Evolutionary conservation across 176 grass and related monocot species (phyloP).

Genomic region (Bonia amplexicaulis): DNA sequence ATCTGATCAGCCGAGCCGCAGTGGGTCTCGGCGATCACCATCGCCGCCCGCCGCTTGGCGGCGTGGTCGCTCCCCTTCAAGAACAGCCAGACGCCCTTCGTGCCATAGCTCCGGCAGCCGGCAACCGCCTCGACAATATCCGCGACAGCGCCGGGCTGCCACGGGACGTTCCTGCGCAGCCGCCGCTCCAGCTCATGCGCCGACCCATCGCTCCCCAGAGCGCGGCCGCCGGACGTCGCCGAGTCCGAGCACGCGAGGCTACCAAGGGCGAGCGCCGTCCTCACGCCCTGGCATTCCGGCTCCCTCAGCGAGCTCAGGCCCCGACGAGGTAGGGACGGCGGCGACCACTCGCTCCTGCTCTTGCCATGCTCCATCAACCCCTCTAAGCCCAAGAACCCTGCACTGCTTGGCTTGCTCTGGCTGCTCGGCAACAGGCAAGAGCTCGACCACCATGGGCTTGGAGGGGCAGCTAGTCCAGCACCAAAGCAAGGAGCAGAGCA

Average conservation of each 20-base stretch:
- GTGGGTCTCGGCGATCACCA: slow-evolving; percentile 38
- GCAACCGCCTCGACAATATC: slow-evolving; percentile 45
- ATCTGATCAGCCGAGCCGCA: slow-evolving; percentile 39
- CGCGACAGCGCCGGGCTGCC: slow-evolving; percentile 45
- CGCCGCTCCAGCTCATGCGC: slow-evolving; percentile 44
- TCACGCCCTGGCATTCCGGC: neutral
- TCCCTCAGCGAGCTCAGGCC: neutral
- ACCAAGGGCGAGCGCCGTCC: slow-evolving; percentile 38
- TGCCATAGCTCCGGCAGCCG: neutral
- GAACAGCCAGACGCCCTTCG: slow-evolving; percentile 44
- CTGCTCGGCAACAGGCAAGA: slow-evolving; percentile 13
- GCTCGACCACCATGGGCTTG: slow-evolving; percentile 40
- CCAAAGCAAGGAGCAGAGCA: slow-evolving; percentile 27
- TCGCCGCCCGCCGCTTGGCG: slow-evolving; percentile 34
- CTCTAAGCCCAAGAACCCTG: slow-evolving; percentile 28
- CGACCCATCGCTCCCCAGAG: neutral
- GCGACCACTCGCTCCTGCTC: slow-evolving; percentile 8
- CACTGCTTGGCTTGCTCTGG: slow-evolving; percentile 36
- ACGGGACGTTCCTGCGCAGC: slow-evolving; percentile 63
- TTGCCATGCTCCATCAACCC: neutral
- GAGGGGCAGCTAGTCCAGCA: slow-evolving; percentile 3
- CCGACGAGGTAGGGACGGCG: neutral
- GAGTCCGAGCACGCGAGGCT: slow-evolving; percentile 58
- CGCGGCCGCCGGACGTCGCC: slow-evolving; percentile 47
- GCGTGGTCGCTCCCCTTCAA: slow-evolving; percentile 55